A percentile compares a stretch with the other conserved stretches of the same genome.
These are phyloP conservation scores for Acidomyces sp. DNA, from an alignment of 495 filamentous ascomycete species.

Conservation along the genomic window DNA sequence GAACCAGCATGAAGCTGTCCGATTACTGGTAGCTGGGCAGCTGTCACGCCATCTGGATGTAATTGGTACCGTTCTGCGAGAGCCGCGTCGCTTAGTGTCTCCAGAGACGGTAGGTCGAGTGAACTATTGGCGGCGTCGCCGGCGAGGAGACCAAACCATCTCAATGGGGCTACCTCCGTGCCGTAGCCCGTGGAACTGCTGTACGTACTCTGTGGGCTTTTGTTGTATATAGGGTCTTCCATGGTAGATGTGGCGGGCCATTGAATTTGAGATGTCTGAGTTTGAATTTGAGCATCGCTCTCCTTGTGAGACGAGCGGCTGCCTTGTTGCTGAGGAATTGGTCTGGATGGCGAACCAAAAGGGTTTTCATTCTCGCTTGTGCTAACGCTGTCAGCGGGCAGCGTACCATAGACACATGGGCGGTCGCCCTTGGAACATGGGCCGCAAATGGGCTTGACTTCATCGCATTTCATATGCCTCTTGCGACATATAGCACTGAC, in stretches of 20 bases:
- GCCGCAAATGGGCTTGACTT: conserved; percentile 8
- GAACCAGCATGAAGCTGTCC: neutral
- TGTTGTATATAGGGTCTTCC: neutral
- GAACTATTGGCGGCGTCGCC: conserved; percentile 9
- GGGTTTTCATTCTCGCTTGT: neutral
- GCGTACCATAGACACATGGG: conserved; percentile 8
- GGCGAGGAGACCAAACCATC: conserved; percentile 18
- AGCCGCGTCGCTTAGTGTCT: conserved; percentile 1
- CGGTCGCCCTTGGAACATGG: conserved; percentile 9
- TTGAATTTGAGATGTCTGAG: neutral
- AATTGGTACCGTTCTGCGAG: conserved; percentile 1
- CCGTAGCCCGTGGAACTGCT: conserved; percentile 12
- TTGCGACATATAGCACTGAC: conserved; percentile 12
- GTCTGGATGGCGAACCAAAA: neutral
- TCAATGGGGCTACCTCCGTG: conserved; percentile 13
- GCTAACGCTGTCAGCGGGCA: neutral
- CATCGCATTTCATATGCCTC: conserved; percentile 16
- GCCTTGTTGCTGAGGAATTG: neutral
- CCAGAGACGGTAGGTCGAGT: conserved; percentile 6
- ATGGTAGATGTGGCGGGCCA: conserved; percentile 1
- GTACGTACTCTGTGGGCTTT: conserved; percentile 14
- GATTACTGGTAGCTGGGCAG: neutral
- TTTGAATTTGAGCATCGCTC: neutral
- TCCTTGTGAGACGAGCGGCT: neutral
- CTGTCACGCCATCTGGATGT: neutral